Percentiles rank a stretch among this genome's conserved stretches.
Evolutionary conservation across 495 filamentous ascomycete species (phyloP).

Genomic region (Aspergillus coremiiformis): DNA sequence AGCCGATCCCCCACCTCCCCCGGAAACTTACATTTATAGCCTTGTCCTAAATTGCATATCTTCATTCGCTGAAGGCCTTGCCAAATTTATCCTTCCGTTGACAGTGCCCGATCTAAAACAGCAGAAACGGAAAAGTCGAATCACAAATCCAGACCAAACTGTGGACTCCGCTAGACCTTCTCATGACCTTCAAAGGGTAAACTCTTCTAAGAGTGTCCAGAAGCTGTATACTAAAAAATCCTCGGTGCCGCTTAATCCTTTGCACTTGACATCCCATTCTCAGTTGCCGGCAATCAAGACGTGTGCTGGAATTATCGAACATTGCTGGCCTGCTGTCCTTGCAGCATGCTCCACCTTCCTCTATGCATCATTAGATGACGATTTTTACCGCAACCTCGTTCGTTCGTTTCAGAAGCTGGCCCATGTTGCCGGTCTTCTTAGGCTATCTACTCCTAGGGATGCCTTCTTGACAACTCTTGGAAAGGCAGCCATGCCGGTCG

Average conservation of each 20-base stretch:
- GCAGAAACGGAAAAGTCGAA: slow-evolving; percentile 47
- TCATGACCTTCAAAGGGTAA: slow-evolving; percentile 33
- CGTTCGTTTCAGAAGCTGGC: slow-evolving; percentile 92
- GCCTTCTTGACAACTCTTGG: slow-evolving; percentile 90
- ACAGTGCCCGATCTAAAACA: slow-evolving; percentile 59
- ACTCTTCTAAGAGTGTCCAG: slow-evolving; percentile 23
- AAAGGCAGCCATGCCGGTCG: slow-evolving; percentile 82
- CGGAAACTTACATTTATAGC: slow-evolving; percentile 90
- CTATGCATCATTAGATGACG: slow-evolving; percentile 84
- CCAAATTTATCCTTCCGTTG: slow-evolving; percentile 84
- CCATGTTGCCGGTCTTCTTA: slow-evolving; percentile 84
- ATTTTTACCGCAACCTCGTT: slow-evolving; percentile 90
- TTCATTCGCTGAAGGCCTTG: slow-evolving; percentile 80
- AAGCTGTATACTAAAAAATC: slow-evolving; percentile 46
- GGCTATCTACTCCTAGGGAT: slow-evolving; percentile 79
- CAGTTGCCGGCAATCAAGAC: slow-evolving; percentile 61
- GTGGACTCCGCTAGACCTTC: slow-evolving; percentile 33
- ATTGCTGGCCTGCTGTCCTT: slow-evolving; percentile 92
- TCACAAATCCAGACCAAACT: slow-evolving; percentile 27
- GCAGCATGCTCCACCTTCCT: slow-evolving; percentile 93
- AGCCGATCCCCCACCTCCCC: slow-evolving; percentile 68
- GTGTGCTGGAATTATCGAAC: slow-evolving; percentile 73
- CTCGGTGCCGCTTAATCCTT: slow-evolving; percentile 70
- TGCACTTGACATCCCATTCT: slow-evolving; percentile 63
- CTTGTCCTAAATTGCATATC: slow-evolving; percentile 83